Base-by-base conservation (phyloP, 108 stramenopile genomes). In the Nannochloropsis granulata region DNA sequence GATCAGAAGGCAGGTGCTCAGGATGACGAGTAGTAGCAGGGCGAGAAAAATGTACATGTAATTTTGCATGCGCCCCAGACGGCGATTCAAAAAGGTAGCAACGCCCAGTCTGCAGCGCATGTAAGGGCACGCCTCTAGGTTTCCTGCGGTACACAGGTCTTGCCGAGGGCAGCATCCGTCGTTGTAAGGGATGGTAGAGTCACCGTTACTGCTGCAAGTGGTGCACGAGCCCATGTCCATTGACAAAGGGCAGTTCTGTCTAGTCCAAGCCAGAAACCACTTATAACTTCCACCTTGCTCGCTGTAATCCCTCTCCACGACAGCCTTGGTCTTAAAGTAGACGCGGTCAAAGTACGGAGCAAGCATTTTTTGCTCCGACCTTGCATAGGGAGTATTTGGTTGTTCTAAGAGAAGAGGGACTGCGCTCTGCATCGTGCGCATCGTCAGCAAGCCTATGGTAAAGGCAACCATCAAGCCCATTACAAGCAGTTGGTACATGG, bases 1-100 rank as follows among this genome's bases (percentile, higher is more conserved):
- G 82, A 86, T 82, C 46, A 86, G 82, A 14, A 86, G 81, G 85
- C 85, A 86, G 0, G 82, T 82, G 43, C 81, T 71, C 13, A 86
- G 24, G 12, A 86, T 81, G 23, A 82, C 43, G 9, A 82, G 11
- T 9, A 56, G 44, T 43, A 82, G 79, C 13, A 86, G 24, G 23
- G 82, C 43, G 16, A 82, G 71, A 1, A 78, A 71, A 43, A 86
- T 56, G 26, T 46, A 82, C 23, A 44, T 26, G 82, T 86, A 86
- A 19, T 79, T 78, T 44, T 81, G 46, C 42, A 79, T 45, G 13
- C 81, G 81, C 13, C 85, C 82, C 56, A 0, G 85, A 25, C 13
- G 46, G 23, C 16, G 14, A 43, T 43, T 25, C 14, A 82, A 43
- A 43, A 43, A 23, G 82, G 21, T 25, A 19, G 44, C 46, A 19